Conservation (phyloP, 1,139 yeast species). For the Blastobotrys capitulatus region DNA sequence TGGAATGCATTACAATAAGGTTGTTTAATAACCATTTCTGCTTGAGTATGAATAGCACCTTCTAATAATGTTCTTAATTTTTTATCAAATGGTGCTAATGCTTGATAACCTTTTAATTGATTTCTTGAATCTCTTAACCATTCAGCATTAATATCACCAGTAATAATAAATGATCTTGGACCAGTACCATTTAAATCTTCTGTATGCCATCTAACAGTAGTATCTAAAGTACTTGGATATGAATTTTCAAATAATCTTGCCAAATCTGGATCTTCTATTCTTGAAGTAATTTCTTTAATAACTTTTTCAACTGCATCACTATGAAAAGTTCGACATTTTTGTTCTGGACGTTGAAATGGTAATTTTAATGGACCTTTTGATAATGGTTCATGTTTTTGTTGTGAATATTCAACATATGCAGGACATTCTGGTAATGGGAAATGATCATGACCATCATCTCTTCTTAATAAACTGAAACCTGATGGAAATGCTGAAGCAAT, state of each 20-base stretch:
- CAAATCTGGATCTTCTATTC: slow-evolving; percentile 55
- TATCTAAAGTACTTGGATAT: slow-evolving; percentile 79
- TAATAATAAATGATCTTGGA: slow-evolving; percentile 51
- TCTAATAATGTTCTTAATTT: slow-evolving; percentile 46
- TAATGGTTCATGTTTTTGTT: slow-evolving; percentile 25
- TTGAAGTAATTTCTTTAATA: slow-evolving; percentile 45
- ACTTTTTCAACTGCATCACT: slow-evolving; percentile 57
- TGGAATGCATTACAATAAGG: slow-evolving; percentile 90
- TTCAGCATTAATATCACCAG: slow-evolving; percentile 83
- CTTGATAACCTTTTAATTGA: slow-evolving; percentile 70
- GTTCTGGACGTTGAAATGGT: slow-evolving; percentile 71
- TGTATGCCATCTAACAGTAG: slow-evolving; percentile 71
- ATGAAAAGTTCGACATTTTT: slow-evolving; percentile 64
- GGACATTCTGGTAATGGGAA: slow-evolving; percentile 28
- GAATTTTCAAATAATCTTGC: slow-evolving; percentile 73
- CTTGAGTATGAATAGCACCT: slow-evolving; percentile 80
- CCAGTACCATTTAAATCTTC: slow-evolving; percentile 25
- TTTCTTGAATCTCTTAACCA: slow-evolving; percentile 82
- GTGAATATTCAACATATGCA: slow-evolving; percentile 36
- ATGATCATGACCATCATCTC: slow-evolving; percentile 4
- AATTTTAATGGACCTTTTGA: slow-evolving; percentile 35
- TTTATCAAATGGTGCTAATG: slow-evolving; percentile 46
- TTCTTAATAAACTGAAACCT: background rate
- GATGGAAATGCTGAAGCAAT: background rate
- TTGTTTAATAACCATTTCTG: slow-evolving; percentile 48